Conservation (phyloP, 2,329 filamentous ascomycete genomes). For the Sclerotinia sclerotiorum region DNA sequence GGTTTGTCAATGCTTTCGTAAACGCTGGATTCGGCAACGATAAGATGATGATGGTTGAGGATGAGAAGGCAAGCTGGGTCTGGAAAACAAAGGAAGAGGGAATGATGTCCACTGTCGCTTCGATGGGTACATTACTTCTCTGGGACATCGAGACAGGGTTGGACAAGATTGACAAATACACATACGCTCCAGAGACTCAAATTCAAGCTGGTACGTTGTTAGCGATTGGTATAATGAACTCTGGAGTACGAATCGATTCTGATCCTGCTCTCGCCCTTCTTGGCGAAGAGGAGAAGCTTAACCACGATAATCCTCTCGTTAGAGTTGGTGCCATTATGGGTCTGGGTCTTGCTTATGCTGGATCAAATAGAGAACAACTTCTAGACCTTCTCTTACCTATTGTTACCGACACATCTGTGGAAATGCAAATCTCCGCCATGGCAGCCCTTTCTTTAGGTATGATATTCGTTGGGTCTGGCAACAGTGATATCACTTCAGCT, state of each 20-base stretch:
- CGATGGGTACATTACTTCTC: slow-evolving; percentile 83
- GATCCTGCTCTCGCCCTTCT: slow-evolving; percentile 89
- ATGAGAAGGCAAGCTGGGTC: slow-evolving; percentile 89
- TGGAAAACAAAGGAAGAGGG: slow-evolving; percentile 99
- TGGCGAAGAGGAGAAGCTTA: slow-evolving; percentile 74
- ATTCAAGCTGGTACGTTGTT: slow-evolving; percentile 91
- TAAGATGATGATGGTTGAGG: slow-evolving; percentile 94
- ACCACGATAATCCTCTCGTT: slow-evolving; percentile 74
- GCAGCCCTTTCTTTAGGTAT: slow-evolving; percentile 87
- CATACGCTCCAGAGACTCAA: slow-evolving; percentile 76
- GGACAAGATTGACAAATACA: slow-evolving; percentile 93
- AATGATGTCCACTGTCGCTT: slow-evolving; percentile 95
- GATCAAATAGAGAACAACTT: slow-evolving; percentile 88
- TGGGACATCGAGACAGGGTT: slow-evolving; percentile 93
- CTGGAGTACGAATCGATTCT: slow-evolving; percentile 82
- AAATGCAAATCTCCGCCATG: slow-evolving; percentile 97
- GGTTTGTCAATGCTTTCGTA: slow-evolving; percentile 95
- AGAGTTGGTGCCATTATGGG: slow-evolving; percentile 91
- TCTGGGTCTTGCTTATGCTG: slow-evolving; percentile 89
- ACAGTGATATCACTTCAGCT: slow-evolving; percentile 86
- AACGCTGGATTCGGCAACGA: slow-evolving; percentile 95
- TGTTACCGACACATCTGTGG: slow-evolving; percentile 76
- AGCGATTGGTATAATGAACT: slow-evolving; percentile 94
- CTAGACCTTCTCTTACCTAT: slow-evolving; percentile 82
- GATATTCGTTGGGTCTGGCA: slow-evolving; percentile 88